Evolutionary conservation across 2,329 filamentous ascomycete genomes (phyloP).

Genomic region (Spiromastix sp.): DNA sequence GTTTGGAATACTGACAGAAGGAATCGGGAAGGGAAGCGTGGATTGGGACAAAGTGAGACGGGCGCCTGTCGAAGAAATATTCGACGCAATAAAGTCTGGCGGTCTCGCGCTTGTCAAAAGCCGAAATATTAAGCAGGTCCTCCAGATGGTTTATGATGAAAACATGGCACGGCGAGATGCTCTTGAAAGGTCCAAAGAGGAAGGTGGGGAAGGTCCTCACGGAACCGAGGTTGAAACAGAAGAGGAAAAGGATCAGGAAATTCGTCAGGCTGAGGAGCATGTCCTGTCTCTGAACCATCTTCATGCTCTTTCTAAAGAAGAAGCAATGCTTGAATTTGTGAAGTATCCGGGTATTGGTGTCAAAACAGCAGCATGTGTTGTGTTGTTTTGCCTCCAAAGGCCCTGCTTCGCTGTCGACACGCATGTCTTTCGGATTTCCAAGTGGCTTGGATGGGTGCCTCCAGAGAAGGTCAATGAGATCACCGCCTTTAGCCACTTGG

Average conservation of each 20-base stretch:
- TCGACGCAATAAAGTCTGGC: constrained; percentile 57
- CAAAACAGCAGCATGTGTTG: constrained; percentile 56
- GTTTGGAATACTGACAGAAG: constrained; percentile 50
- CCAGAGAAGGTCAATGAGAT: constrained; percentile 34
- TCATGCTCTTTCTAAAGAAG: constrained; percentile 43
- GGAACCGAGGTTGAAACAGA: constrained; percentile 34
- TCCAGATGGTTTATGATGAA: constrained; percentile 61
- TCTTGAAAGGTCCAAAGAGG: constrained; percentile 35
- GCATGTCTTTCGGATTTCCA: constrained; percentile 53
- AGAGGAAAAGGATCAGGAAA: constrained; percentile 45
- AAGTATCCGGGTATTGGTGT: constrained; percentile 54
- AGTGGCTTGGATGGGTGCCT: constrained; percentile 54
- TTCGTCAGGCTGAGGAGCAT: constrained; percentile 46
- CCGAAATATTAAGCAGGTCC: constrained; percentile 60
- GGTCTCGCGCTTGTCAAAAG: constrained; percentile 64
- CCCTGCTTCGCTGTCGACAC: constrained; percentile 57
- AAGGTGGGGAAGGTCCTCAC: constrained; percentile 31
- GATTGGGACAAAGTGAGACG: constrained; percentile 62
- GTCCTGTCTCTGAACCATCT: constrained; percentile 56
- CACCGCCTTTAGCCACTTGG: constrained; percentile 49
- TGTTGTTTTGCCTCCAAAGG: constrained; percentile 54
- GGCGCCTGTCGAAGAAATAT: constrained; percentile 51
- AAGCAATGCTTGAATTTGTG: constrained; percentile 48
- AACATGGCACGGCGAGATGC: constrained; percentile 49
- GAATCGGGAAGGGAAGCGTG: constrained; percentile 59